Base-by-base conservation (phyloP, 2,329 filamentous ascomycete species). In the Sporothrix curviconia region DNA sequence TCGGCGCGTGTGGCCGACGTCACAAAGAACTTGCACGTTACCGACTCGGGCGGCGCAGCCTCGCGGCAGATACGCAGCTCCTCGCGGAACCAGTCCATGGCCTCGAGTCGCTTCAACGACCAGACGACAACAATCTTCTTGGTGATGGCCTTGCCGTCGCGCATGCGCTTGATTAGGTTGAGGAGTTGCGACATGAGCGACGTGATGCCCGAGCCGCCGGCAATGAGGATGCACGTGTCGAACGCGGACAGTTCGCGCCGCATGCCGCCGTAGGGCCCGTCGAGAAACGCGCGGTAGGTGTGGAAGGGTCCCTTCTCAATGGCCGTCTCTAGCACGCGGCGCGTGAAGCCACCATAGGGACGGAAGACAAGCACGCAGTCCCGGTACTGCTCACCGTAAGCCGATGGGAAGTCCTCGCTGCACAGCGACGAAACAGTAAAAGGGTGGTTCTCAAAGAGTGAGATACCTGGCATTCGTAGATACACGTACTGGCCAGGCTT, bases 71-170 rank as follows among this genome's bases (percentile, higher is more conserved):
- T 95, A 49, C 91, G 83, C 59, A 96, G 78, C 70, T 96, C 92
- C 72, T 96, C 92, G 63, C 90, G 89, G 78, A 96, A 97, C 92
- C 92, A 97, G 69, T 96, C 90, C 85, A 97, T 90, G 1, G 90
- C 90, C 70, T 96, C 92, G 14, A 94, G 84, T 57, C 89, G 84
- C 72, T 94, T 95, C 63, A 96, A 77, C 5, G 92, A 85, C 92
- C 92, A 97, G n/a, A 97, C 83, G 1, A 97, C 89, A 15, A 94
- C 87, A 5, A 97, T 87, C 62, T 87, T 89, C 69, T 88, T 90
- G 2, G 92, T 96, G 44, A 96, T 90, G 34, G 92, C 92, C 71
- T 96, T 96, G 51, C 90, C 89, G 67, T 96, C 92, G 59, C 91
- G 85, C 87, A 97, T 96, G 59, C 91, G 85, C 74, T 96, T 96